These are phyloP conservation scores for Triglochin maritima DNA, from an alignment of 106 monocot genomes.

Conservation along the genomic window DNA sequence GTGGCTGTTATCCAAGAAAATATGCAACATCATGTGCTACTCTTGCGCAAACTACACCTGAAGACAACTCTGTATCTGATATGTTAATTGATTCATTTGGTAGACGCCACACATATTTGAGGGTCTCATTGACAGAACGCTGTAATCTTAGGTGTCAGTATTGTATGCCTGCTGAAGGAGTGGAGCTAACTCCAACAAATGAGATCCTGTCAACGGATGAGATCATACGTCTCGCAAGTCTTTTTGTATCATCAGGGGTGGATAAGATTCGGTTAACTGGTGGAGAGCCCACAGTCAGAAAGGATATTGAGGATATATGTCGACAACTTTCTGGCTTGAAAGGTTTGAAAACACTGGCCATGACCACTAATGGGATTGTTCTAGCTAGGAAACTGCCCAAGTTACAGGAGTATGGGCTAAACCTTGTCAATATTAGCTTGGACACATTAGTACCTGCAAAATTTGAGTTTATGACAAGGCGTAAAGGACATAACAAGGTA, in stretches of 20 bases:
- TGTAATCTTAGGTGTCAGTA: constrained; percentile 97
- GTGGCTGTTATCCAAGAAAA: constrained; percentile 15
- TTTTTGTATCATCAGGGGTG: constrained; percentile 81
- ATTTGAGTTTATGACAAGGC: constrained; percentile 97
- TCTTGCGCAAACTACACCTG: constrained; percentile 15
- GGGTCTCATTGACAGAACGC: constrained; percentile 89
- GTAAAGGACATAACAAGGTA: constrained; percentile 78
- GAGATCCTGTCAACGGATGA: constrained; percentile 59
- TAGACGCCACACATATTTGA: constrained; percentile 76
- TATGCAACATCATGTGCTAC: constrained; percentile 40
- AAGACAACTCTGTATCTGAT: constrained; percentile 30
- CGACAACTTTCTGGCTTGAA: constrained; percentile 53
- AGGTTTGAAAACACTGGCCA: constrained; percentile 82
- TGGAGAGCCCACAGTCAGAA: constrained; percentile 92
- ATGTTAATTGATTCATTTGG: constrained; percentile 87
- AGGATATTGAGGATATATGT: constrained; percentile 95
- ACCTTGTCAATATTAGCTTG: constrained; percentile 80
- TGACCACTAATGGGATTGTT: constrained; percentile 90
- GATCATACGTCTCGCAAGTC: constrained; percentile 60
- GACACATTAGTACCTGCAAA: constrained; percentile 93
- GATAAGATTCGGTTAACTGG: constrained; percentile 91
- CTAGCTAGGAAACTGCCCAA: constrained; percentile 82
- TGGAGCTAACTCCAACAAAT: constrained; percentile 62
- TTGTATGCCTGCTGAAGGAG: constrained; percentile 98
- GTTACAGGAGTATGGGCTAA: constrained; percentile 76